phyloP scores from a whole-genome alignment of 2,329 filamentous ascomycete species.

The Penicillium sp. region DNA sequence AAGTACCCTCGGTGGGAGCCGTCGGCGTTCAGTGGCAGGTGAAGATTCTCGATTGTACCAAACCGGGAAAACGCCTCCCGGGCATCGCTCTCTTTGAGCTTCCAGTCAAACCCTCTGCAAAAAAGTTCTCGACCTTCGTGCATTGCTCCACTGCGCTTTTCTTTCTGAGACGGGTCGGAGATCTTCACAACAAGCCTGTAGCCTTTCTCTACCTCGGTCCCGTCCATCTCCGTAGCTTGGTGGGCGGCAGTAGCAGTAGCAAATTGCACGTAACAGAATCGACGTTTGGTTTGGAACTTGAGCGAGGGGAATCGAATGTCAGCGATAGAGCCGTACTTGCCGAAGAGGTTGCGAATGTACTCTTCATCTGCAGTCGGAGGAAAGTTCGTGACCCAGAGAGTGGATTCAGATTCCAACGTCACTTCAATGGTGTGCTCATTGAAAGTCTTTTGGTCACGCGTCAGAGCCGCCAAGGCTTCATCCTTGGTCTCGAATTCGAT shows the following conservation, averaged over 20 bases:
- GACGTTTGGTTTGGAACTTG: conserved; percentile 81
- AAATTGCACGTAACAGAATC: conserved; percentile 97
- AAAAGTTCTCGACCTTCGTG: conserved; percentile 88
- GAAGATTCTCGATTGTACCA: conserved; percentile 72
- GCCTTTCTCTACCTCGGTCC: conserved; percentile 66
- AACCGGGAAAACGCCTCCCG: conserved; percentile 71
- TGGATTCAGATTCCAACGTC: conserved; percentile 72
- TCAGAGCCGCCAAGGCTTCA: conserved; percentile 78
- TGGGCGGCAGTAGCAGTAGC: conserved; percentile 67
- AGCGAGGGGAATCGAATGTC: conserved; percentile 88
- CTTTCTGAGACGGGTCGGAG: conserved; percentile 78
- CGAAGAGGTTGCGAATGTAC: conserved; percentile 59
- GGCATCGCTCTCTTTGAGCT: conserved; percentile 68
- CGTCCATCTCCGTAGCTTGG: conserved; percentile 72
- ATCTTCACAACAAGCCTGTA: conserved; percentile 76
- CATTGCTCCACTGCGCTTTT: conserved; percentile 75
- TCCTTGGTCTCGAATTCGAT: conserved; percentile 83
- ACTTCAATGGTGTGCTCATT: conserved; percentile 74
- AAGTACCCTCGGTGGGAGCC: conserved; percentile 75
- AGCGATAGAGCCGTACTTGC: conserved; percentile 75
- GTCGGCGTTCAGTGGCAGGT: conserved; percentile 67
- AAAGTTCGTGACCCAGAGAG: conserved; percentile 89
- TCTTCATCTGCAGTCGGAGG: conserved; percentile 58
- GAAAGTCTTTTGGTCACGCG: conserved; percentile 78
- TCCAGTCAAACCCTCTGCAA: conserved; percentile 68